A percentile compares a stretch with the other conserved stretches of the same genome.
phyloP scores from a whole-genome alignment of 495 filamentous ascomycete species.

The Pseudomonodictys pantanalensis region DNA sequence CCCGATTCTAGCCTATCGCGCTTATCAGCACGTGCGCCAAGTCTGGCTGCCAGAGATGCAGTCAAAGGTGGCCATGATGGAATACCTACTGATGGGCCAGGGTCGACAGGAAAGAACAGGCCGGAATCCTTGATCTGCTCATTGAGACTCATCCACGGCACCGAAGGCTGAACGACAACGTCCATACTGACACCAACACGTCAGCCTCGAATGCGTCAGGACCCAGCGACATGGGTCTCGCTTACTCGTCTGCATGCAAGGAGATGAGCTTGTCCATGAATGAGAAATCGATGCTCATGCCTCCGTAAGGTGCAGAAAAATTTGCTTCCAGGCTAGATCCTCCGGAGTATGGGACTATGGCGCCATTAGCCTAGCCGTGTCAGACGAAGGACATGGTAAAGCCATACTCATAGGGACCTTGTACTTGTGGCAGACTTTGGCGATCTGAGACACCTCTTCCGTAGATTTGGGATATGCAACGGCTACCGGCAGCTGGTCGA shows the following conservation, averaged over 20 bases:
- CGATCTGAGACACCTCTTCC: slow-evolving; percentile 75
- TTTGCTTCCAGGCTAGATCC: slow-evolving; percentile 86
- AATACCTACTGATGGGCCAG: slow-evolving; percentile 53
- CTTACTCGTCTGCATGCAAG: slow-evolving; percentile 70
- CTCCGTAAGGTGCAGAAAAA: slow-evolving; percentile 80
- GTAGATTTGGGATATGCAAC: slow-evolving; percentile 77
- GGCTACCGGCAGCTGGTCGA: slow-evolving; percentile 72
- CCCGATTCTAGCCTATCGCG: slow-evolving; percentile 43
- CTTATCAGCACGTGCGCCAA: slow-evolving; percentile 19
- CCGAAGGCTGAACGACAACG: slow-evolving; percentile 82
- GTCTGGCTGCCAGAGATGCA: not conserved
- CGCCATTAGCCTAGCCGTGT: not conserved
- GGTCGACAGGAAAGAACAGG: slow-evolving; percentile 88
- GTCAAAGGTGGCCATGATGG: not conserved
- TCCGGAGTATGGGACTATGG: slow-evolving; percentile 70
- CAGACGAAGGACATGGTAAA: slow-evolving; percentile 4
- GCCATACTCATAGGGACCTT: slow-evolving; percentile 67
- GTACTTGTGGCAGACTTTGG: slow-evolving; percentile 77
- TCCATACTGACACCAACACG: slow-evolving; percentile 57
- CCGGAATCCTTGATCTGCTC: slow-evolving; percentile 69
- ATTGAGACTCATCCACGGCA: slow-evolving; percentile 90
- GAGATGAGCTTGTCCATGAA: slow-evolving; percentile 79
- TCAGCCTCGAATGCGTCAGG: slow-evolving; percentile 9
- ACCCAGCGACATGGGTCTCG: slow-evolving; percentile 5
- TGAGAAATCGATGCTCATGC: slow-evolving; percentile 84